Evolutionary conservation across 768 basidiomycete species (phyloP), one percentile per base, ranked within the genome.

Genomic region (Auriscalpium microsporum): DNA sequence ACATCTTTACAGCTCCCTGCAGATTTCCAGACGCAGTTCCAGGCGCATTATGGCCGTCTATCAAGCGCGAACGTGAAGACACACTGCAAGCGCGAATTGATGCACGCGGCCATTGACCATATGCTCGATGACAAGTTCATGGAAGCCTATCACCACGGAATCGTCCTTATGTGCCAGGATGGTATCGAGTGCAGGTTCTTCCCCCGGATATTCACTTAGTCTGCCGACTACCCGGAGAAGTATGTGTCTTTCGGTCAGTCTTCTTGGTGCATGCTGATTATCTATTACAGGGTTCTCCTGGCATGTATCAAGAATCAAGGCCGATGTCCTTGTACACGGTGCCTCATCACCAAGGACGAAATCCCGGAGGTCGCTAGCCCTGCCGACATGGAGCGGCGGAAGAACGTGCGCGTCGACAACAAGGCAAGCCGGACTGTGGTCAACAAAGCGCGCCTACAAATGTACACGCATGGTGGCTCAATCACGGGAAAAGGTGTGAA

Each of bases 401-500:
- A 52, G 3, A 17, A 55, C 2, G 55, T 21, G 16, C 63, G 67
- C 1, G n/a, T 50, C 1, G 64, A 70, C 37, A 56, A 59, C 33
- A 34, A 33, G 2, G 37, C 13, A 8, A 51, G 55, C 11, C 51
- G 49, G 16, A 1, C 33, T 4, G 54, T 49, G 54, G 52, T 68
- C 21, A 50, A 17, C 7, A 34, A 8, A 8, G 66, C 67, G 10
- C 62, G 66, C 7, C 23, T 59, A 11, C 42, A 62, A 1, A 69
- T 73, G 7, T 72, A 72, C 49, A 42, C 67, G 46, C 55, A 62
- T 16, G 60, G 64, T n/a, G 59, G 60, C 49, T 55, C 53, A 1
- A 64, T 74, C 8, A 65, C 67, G 13, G 64, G 64, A 38, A 54
- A 45, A 2, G 38, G n/a, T 8, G 71, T 73, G 0, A 66, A 72